Evolutionary conservation across 2,329 filamentous ascomycete genomes (phyloP).

Genomic region (Fonsecaea monophora): DNA sequence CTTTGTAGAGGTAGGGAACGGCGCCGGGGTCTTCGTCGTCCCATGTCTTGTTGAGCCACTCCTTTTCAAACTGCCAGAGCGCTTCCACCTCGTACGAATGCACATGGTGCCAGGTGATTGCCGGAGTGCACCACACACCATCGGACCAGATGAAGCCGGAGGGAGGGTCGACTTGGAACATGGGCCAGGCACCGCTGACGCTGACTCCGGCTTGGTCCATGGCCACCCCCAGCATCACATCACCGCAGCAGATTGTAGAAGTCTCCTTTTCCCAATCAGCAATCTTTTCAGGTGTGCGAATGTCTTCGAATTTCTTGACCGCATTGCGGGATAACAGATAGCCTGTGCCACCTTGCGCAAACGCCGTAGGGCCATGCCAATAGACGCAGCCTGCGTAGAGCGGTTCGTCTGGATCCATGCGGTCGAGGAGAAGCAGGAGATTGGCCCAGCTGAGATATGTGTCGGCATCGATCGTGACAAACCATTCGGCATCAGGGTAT

Average conservation of each 20-base stretch:
- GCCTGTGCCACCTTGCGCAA: slow-evolving; percentile 35
- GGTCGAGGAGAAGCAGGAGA: slow-evolving; percentile 29
- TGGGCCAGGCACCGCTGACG: slow-evolving; percentile 35
- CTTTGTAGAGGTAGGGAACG: slow-evolving; percentile 31
- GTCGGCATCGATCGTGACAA: slow-evolving; percentile 54
- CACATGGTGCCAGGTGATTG: slow-evolving; percentile 36
- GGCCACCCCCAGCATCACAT: slow-evolving; percentile 36
- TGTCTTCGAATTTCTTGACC: slow-evolving; percentile 31
- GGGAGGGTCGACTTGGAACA: slow-evolving; percentile 36
- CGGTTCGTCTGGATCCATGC: slow-evolving; percentile 32
- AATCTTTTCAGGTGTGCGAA: slow-evolving; percentile 28
- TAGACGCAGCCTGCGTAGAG: slow-evolving; percentile 34
- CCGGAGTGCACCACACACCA: slow-evolving; percentile 30
- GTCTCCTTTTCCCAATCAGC: slow-evolving; percentile 36
- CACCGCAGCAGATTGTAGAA: slow-evolving; percentile 36
- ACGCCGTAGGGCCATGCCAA: slow-evolving; percentile 30
- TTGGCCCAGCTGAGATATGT: slow-evolving; percentile 36
- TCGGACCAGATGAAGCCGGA: slow-evolving; percentile 27
- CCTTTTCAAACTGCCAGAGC: slow-evolving; percentile 36
- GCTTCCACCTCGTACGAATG: slow-evolving; percentile 33
- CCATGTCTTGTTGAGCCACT: slow-evolving; percentile 36
- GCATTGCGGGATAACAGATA: slow-evolving; percentile 32
- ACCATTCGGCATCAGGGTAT: slow-evolving; percentile 64
- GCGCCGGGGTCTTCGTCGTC: slow-evolving; percentile 25
- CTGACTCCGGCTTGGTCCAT: slow-evolving; percentile 32